Conservation (phyloP, 2,329 filamentous ascomycete genomes). For the Diaporthe nobilis region DNA sequence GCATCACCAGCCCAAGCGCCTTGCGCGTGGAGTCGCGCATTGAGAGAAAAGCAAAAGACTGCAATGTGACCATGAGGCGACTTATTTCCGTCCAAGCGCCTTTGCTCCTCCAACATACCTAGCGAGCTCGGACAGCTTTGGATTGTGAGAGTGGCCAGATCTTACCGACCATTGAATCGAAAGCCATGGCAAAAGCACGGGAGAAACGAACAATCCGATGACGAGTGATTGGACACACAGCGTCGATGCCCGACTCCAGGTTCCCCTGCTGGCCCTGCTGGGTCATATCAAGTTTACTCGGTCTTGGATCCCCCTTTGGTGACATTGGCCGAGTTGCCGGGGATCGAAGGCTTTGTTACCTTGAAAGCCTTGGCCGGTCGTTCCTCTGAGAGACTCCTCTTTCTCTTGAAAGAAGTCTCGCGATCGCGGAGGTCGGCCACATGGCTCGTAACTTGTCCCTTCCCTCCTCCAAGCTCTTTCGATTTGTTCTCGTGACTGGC, state of each 20-base stretch:
- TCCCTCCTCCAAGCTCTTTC: neutral
- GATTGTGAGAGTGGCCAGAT: neutral
- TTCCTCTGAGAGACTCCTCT: neutral
- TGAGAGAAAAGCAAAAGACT: neutral
- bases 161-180: neutral
- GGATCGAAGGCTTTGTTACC: constrained; percentile 14
- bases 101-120: neutral
- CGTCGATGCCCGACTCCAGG: no score
- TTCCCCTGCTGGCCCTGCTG: neutral
- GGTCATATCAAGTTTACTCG: neutral
- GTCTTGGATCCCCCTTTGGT: neutral
- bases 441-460: neutral
- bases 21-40: neutral
- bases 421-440: neutral
- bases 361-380: constrained; percentile 1
- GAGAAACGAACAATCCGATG: neutral
- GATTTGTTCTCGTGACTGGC: neutral
- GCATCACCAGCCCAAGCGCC: no score
- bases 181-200: neutral
- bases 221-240: neutral
- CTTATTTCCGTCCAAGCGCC: neutral
- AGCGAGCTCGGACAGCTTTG: neutral
- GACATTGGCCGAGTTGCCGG: neutral
- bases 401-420: constrained; percentile 14
- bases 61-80: neutral